These are phyloP conservation scores for Quercus cerris DNA, from an alignment of 306 rosid species.

Conservation along the genomic window DNA sequence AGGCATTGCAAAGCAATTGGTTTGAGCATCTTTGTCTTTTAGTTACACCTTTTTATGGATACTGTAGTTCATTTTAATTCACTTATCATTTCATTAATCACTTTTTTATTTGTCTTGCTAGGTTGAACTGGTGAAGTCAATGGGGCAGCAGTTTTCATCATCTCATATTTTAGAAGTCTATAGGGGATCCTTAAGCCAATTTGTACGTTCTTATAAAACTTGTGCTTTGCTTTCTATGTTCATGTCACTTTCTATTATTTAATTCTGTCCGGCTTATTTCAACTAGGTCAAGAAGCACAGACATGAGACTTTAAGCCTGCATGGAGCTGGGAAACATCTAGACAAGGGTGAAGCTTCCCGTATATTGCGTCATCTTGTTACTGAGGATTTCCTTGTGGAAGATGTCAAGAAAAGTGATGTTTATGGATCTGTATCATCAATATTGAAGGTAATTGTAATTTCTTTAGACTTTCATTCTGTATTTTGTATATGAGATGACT, in stretches of 20 bases:
- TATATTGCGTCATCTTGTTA: conserved; percentile 81
- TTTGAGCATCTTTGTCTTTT: conserved; percentile 26
- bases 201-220: conserved; percentile 47
- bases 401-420: conserved; percentile 90
- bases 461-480: neutral
- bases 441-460: conserved; percentile 62
- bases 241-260: conserved; percentile 12
- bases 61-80: conserved; percentile 6
- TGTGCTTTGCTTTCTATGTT: conserved; percentile 6
- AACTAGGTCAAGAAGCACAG: conserved; percentile 80
- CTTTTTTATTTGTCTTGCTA: conserved; percentile 33
- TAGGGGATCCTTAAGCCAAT: conserved; percentile 89
- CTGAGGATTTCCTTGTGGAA: conserved; percentile 70
- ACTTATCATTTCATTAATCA: conserved; percentile 16
- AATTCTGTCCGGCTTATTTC: conserved; percentile 18
- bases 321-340: conserved; percentile 89
- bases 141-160: conserved; percentile 80
- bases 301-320: conserved; percentile 68
- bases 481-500: neutral
- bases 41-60: conserved; percentile 6
- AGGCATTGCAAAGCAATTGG: conserved; percentile 81
- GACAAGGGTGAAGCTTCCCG: conserved; percentile 94
- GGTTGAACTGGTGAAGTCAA: conserved; percentile 80
- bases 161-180: conserved; percentile 87
- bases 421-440: conserved; percentile 90